Percentiles rank a stretch among this genome's conserved stretches.
phyloP scores from a whole-genome alignment of 257 asterid species.

The Avicennia marina region DNA sequence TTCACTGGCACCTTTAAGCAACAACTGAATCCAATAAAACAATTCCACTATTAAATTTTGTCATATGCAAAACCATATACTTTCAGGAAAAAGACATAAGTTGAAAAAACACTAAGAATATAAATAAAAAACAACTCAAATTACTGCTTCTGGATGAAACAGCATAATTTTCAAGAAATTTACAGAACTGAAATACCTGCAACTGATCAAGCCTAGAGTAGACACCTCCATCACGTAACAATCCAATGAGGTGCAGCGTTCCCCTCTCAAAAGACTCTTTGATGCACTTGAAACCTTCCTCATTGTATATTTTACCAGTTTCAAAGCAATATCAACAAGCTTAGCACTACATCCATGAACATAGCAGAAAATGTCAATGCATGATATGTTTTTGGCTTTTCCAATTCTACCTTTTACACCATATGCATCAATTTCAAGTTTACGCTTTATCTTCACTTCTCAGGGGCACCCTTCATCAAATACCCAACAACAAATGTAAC shows the following conservation, averaged over 20 bases:
- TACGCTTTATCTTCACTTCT: constrained; percentile 68
- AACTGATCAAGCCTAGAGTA: constrained; percentile 69
- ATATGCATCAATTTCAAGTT: no score
- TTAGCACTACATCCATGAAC: constrained; percentile 38
- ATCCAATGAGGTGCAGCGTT: constrained; percentile 65
- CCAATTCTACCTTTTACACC: no score
- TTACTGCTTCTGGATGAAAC: not conserved
- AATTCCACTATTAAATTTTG: no score
- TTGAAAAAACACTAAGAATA: not conserved
- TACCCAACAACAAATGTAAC: not conserved
- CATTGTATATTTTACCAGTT: constrained; percentile 56
- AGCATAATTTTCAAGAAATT: not conserved
- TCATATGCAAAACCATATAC: no score
- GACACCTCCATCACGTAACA: constrained; percentile 72
- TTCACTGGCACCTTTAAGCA: constrained; percentile 81
- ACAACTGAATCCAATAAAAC: constrained; percentile 43
- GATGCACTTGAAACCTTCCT: constrained; percentile 54
- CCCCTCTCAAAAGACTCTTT: constrained; percentile 50
- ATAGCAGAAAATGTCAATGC: not conserved
- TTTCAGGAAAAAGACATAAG: not conserved
- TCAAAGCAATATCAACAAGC: constrained; percentile 67
- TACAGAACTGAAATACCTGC: constrained; percentile 29
- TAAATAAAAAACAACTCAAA: not conserved
- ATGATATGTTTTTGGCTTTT: no score
- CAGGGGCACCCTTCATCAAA: constrained; percentile 81